A percentile compares a stretch with the other conserved stretches of the same genome.
phyloP scores from a whole-genome alignment of 108 stramenopile species.

The Fistulifera pelliculosa region DNA sequence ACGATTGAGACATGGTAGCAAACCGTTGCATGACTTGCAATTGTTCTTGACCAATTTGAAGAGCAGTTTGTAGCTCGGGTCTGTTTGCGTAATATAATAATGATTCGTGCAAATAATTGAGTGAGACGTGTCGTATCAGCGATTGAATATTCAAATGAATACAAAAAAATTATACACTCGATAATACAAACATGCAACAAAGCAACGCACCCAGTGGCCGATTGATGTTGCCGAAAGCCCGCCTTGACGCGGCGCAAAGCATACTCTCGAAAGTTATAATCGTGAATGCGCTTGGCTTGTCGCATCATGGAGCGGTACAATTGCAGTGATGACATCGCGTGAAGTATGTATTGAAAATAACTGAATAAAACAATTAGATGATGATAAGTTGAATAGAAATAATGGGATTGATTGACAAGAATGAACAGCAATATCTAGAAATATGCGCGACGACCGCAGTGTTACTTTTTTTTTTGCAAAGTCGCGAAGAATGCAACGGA shows the following conservation, averaged over 20 bases:
- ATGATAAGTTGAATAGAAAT: no score
- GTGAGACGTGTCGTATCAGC: no score
- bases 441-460: no score
- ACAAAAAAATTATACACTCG: no score
- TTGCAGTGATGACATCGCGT: constrained; percentile 15
- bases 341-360: no score
- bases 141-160: no score
- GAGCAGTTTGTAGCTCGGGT: constrained; percentile 18
- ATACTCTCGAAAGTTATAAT: constrained; percentile 80
- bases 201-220: constrained; percentile 53
- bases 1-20: constrained; percentile 49
- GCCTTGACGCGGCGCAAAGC: constrained; percentile 58
- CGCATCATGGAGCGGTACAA: constrained; percentile 62
- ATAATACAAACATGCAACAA: constrained; percentile 2
- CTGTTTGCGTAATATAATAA: constrained; percentile 1
- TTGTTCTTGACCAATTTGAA: constrained; percentile 54
- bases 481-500: no score
- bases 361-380: no score
- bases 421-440: no score
- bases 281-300: constrained; percentile 60
- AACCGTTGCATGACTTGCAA: constrained; percentile 60
- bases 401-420: no score
- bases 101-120: not conserved
- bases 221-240: constrained; percentile 58
- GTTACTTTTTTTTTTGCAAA: no score